Evolutionary conservation across 768 basidiomycete species (phyloP).

Genomic region (Phlegmacium glaucopus): DNA sequence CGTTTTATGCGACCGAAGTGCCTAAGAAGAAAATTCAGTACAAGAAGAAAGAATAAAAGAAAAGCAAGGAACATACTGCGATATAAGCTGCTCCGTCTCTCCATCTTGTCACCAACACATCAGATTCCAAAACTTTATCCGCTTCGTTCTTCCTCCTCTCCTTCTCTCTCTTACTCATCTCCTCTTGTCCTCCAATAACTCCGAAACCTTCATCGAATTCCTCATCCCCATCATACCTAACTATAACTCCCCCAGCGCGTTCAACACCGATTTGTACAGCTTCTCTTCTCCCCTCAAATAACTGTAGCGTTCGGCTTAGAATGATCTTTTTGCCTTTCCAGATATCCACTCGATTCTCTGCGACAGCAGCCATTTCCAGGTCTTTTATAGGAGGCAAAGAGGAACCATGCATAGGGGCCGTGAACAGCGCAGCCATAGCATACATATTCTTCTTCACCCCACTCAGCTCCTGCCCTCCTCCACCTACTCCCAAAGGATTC

Average conservation of each 20-base stretch:
- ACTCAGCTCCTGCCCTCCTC: constrained; percentile 22
- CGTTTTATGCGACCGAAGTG: constrained; percentile 50
- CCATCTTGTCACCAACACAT: constrained; percentile 71
- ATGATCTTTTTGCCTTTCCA: constrained; percentile 63
- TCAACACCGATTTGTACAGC: constrained; percentile 60
- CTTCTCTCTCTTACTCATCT: constrained; percentile 14
- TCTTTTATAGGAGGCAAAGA: not conserved
- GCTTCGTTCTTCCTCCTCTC: constrained; percentile 30
- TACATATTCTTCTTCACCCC: constrained; percentile 30
- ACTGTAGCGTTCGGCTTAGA: constrained; percentile 55
- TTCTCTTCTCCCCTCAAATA: constrained; percentile 43
- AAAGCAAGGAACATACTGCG: constrained; percentile 41
- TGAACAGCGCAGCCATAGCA: constrained; percentile 26
- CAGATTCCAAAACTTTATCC: constrained; percentile 46
- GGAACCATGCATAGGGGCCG: constrained; percentile 15
- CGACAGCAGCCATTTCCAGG: not conserved
- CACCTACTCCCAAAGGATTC: constrained; percentile 16
- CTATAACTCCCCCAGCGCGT: constrained; percentile 45
- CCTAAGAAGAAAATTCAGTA: too few relatives aligned
- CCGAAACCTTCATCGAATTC: constrained; percentile 13
- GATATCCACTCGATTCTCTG: constrained; percentile 24
- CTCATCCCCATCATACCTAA: constrained; percentile 24
- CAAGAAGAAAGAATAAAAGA: not conserved
- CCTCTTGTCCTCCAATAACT: constrained; percentile 5
- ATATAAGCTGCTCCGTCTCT: constrained; percentile 69